A percentile compares a stretch with the other conserved stretches of the same genome.
Evolutionary conservation across 768 basidiomycete species (phyloP).

Genomic region (Boletus pseudo-olivaceus): DNA sequence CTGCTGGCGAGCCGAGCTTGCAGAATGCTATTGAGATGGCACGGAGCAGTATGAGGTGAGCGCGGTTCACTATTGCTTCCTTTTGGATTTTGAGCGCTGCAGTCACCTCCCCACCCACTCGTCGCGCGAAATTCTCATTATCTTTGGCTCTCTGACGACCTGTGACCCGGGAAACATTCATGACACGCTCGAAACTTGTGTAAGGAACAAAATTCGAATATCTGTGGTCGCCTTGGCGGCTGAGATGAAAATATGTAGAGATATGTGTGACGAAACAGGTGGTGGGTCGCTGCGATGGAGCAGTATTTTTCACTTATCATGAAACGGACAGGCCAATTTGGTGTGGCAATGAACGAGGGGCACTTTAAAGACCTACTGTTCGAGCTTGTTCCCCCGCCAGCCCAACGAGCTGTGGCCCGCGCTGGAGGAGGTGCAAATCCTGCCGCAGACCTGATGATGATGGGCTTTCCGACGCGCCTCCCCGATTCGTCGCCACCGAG

Average conservation of each 20-base stretch:
- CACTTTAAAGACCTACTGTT: constrained; percentile 96
- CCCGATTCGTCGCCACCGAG: constrained; percentile 80
- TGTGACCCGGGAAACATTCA: constrained; percentile 97
- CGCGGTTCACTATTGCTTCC: background rate
- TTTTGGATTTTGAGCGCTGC: constrained; percentile 6
- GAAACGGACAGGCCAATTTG: constrained; percentile 65
- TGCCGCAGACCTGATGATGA: constrained; percentile 93
- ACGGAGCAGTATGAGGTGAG: constrained; percentile 84
- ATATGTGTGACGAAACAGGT: constrained; percentile 87
- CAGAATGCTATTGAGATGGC: constrained; percentile 99
- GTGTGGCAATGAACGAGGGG: constrained; percentile 97
- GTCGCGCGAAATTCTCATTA: constrained; percentile 89
- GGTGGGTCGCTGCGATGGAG: constrained; percentile 43
- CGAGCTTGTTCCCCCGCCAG: constrained; percentile 93
- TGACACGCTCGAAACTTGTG: constrained; percentile 83
- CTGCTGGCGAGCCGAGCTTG: constrained; percentile 88
- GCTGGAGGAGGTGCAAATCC: constrained; percentile 48
- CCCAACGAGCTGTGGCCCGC: constrained; percentile 59
- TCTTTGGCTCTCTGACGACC: constrained; percentile 94
- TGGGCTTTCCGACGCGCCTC: constrained; percentile 95
- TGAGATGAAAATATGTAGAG: constrained; percentile 97
- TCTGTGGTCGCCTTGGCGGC: constrained; percentile 93
- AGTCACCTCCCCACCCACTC: constrained; percentile 98
- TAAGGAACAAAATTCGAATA: constrained; percentile 82
- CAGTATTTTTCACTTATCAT: constrained; percentile 9